Base-by-base conservation (phyloP, 2,329 filamentous ascomycete genomes). In the Teratosphaeriaceae sp. region DNA sequence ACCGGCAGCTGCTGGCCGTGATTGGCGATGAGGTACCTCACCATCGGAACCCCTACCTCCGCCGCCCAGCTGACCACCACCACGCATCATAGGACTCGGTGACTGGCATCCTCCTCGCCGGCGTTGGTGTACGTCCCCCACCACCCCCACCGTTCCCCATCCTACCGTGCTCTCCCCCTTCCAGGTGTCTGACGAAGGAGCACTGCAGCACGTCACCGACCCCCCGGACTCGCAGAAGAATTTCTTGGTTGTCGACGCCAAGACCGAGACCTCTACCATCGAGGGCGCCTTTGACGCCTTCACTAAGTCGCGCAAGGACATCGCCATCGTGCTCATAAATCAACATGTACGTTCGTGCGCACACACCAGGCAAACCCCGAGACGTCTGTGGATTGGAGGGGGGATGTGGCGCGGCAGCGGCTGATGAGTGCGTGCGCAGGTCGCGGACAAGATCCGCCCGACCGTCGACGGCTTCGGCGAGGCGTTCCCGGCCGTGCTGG, bases 241-340 rank as follows among this genome's bases (percentile, higher is more conserved):
- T 75, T 98, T 96, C 71, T 80, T 98, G 8, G 88, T 98, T 44
- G 92, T 98, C 49, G 90, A 98, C 67, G 73, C 69, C 63, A 97
- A 97, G 75, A 98, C 90, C 27, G 88, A 96, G 54, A 92, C 78
- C 41, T 73, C 85, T 2, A 74, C 85, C 44, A 96, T 98, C 61
- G 92, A 97, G 67, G 78, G 82, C 26, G 84, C 89, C 8, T 98
- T 98, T 64, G 84, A 94, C 52, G 77, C 76, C 53, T 97, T 96
- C 67, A 95, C 88, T 7, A 79, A 80, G 44, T 79, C 92, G 66
- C 77, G 92, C 63, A 97, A 97, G 67, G 92, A 98, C 63, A 96
- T 98, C 64, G 92, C 88, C 21, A 94, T 98, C 58, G 68, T 98
- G 48, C 72, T 98, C 53, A 97, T 98, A 68, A 98, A 98, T 67